Evolutionary conservation across 106 monocot species (phyloP).

Genomic region (Allium fistulosum): DNA sequence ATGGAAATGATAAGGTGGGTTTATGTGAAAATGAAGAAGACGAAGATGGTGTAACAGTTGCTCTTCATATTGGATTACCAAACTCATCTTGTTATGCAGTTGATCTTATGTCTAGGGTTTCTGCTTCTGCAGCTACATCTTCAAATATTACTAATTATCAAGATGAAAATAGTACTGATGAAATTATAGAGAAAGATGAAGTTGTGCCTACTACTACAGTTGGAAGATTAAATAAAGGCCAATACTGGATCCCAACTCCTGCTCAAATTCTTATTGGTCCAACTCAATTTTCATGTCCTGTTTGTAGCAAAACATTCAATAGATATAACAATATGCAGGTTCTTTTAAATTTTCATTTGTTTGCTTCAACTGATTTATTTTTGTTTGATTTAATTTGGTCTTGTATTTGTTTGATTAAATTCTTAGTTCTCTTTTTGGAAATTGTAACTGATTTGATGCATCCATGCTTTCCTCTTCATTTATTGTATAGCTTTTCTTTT

Average conservation of each 20-base stretch:
- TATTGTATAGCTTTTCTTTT: background rate
- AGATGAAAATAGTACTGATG: conserved; percentile 7
- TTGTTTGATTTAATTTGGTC: background rate
- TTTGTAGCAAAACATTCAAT: conserved; percentile 60
- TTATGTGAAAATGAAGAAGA: conserved; percentile 12
- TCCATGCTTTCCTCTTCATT: background rate
- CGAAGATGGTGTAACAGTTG: conserved; percentile 35
- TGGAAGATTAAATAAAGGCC: conserved; percentile 61
- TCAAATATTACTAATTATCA: conserved; percentile 1
- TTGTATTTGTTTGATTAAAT: background rate
- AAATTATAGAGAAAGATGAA: conserved; percentile 13
- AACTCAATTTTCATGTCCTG: conserved; percentile 56
- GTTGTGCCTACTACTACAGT: conserved; percentile 20
- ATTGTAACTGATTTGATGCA: conserved; percentile 2
- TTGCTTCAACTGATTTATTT: background rate
- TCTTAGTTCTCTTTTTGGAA: background rate
- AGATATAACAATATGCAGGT: conserved; percentile 76
- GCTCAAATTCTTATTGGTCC: conserved; percentile 67
- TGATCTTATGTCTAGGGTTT: conserved; percentile 38
- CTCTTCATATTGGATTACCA: conserved; percentile 56
- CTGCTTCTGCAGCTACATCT: background rate
- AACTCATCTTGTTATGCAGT: conserved; percentile 16
- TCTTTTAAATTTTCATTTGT: background rate
- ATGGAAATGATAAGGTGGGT: background rate
- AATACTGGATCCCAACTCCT: conserved; percentile 72